Percentiles rank a stretch among this genome's conserved stretches.
Conservation (phyloP, 345 rosid genomes). For the Citrus cavaleriei region DNA sequence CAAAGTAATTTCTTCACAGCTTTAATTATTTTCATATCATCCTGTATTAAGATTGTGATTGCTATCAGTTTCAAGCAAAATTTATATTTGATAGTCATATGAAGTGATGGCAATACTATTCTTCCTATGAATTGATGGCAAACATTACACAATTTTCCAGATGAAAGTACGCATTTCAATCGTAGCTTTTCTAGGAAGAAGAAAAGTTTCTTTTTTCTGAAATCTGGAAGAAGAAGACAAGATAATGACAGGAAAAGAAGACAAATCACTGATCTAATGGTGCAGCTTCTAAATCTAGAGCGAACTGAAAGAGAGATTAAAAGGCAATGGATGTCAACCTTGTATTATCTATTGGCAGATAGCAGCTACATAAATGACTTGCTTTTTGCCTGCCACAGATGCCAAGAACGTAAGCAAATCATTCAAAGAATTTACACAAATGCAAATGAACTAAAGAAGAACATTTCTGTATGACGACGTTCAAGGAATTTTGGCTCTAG, state of each 20-base stretch:
- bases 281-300: not conserved
- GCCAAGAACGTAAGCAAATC: slow-evolving; percentile 16
- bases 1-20: not conserved
- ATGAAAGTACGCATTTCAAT: not conserved
- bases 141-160: not conserved
- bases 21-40: not conserved
- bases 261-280: not conserved
- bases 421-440: slow-evolving; percentile 22
- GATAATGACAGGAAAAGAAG: not conserved
- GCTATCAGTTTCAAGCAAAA: not conserved
- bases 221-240: not conserved
- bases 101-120: not conserved
- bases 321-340: not conserved
- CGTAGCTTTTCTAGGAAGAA: too few relatives aligned
- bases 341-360: slow-evolving; percentile 15
- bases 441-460: slow-evolving; percentile 16
- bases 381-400: slow-evolving; percentile 15
- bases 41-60: not conserved
- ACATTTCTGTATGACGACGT: not conserved
- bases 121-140: not conserved
- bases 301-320: not conserved
- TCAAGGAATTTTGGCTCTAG: not conserved
- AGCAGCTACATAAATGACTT: slow-evolving; percentile 10
- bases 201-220: too few relatives aligned
- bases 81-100: not conserved